phyloP scores from a whole-genome alignment of 2,329 filamentous ascomycete genomes.

The Ophiocordyceps camponoti-floridani region DNA sequence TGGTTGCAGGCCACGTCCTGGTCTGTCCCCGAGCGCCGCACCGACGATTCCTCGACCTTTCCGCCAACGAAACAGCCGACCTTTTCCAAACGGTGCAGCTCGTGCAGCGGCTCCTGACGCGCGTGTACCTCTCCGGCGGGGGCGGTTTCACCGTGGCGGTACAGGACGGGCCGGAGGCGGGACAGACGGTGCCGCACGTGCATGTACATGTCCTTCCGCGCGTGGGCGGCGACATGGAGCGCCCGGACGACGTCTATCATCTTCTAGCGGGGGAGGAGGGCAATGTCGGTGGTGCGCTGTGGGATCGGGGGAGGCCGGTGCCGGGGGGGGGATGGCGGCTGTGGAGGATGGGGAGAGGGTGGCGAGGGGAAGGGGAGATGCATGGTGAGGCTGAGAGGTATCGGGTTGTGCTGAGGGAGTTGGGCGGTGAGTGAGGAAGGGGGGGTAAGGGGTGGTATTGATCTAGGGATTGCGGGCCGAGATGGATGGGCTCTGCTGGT shows the following conservation, averaged over 20 bases:
- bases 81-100: slow-evolving; percentile 76
- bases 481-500: too few species aligned
- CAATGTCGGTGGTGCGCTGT: slow-evolving; percentile 56
- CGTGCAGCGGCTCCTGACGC: slow-evolving; percentile 57
- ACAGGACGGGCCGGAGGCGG: slow-evolving; percentile 81
- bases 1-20: slow-evolving; percentile 84
- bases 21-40: slow-evolving; percentile 59
- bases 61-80: slow-evolving; percentile 52
- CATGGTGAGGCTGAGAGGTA: slow-evolving; percentile 55
- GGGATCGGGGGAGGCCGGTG: slow-evolving; percentile 30
- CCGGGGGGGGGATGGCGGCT: slow-evolving; percentile 40
- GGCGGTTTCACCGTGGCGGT: slow-evolving; percentile 82
- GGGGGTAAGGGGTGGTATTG: background rate
- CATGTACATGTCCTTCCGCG: slow-evolving; percentile 86
- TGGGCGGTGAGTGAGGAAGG: slow-evolving; percentile 12
- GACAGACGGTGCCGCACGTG: slow-evolving; percentile 85
- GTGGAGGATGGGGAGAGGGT: slow-evolving; percentile 55
- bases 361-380: slow-evolving; percentile 62
- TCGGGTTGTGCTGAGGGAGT: slow-evolving; percentile 27
- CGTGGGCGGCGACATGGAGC: slow-evolving; percentile 31
- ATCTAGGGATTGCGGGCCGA: too few species aligned
- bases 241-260: slow-evolving; percentile 59
- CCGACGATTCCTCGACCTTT: slow-evolving; percentile 59
- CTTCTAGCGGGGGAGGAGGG: slow-evolving; percentile 72
- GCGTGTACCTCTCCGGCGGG: slow-evolving; percentile 36